Percentiles rank a stretch among this genome's conserved stretches.
Conservation (phyloP, 169 alveolate species). For the Eimeria necatrix region DNA sequence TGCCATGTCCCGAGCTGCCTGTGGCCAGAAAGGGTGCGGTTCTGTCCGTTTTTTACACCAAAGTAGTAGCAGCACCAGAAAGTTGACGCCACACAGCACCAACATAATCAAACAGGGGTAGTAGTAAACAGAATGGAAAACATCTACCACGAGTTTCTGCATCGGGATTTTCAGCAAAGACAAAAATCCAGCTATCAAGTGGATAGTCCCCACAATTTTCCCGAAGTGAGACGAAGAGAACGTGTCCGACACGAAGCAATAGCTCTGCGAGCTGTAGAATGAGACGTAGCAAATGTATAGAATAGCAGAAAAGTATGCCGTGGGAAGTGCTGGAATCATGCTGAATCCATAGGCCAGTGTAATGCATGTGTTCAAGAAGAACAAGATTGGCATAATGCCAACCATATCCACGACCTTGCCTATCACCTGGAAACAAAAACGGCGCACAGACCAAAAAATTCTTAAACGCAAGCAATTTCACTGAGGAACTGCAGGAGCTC, state of each 20-base stretch:
- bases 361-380: conserved; percentile 71
- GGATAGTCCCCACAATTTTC: conserved; percentile 77
- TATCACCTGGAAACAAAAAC: conserved; percentile 58
- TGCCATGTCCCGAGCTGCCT: conserved; percentile 77
- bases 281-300: conserved; percentile 72
- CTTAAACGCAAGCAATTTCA: background rate
- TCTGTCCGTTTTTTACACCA: conserved; percentile 45
- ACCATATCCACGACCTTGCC: conserved; percentile 80
- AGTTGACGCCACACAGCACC: conserved; percentile 75
- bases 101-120: conserved; percentile 77
- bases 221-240: conserved; percentile 80
- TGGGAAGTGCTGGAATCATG: conserved; percentile 53
- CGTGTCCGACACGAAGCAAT: conserved; percentile 78
- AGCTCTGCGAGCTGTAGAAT: conserved; percentile 79
- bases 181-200: conserved; percentile 75
- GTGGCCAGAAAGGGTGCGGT: conserved; percentile 82
- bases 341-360: conserved; percentile 69
- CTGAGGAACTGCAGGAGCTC: background rate
- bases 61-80: conserved; percentile 56
- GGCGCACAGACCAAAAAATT: background rate
- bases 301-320: conserved; percentile 71
- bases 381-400: conserved; percentile 76
- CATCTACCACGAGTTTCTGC: conserved; percentile 78
- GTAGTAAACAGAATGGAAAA: conserved; percentile 75
- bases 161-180: conserved; percentile 78